Evolutionary conservation across 2,329 filamentous ascomycete species (phyloP), one percentile per base, ranked within the genome.

Genomic region (Trichoderma guizhouense): DNA sequence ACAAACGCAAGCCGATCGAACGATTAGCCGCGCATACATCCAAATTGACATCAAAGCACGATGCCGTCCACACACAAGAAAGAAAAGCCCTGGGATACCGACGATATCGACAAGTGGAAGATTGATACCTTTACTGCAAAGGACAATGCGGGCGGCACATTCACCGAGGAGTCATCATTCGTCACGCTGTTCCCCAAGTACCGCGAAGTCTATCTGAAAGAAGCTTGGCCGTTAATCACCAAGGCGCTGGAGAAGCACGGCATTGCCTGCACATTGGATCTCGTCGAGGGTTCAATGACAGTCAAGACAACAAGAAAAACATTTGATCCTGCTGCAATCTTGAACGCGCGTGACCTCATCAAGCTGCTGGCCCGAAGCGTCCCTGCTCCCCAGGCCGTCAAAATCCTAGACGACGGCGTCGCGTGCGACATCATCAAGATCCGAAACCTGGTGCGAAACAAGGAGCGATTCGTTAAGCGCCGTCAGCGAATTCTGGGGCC

Each of bases 61-160:
- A 94, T 97, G 94, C 94, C 94, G 74, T 96, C 93, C 34, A 97
- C 92, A 75, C 90, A 97, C 83, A 92, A 97, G 74, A 92, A 89
- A 76, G 93, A 97, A 3, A 97, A 97, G 82, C 93, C 94, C 70
- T 97, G 95, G 95, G 95, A 98, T 79, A 97, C 95, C 71, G 95
- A 97, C 74, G 96, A 98, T 79, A 93, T 98, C 75, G 95, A 98
- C 84, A 97, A 98, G 82, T 98, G 94, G 94, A 95, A 94, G 90
- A 85, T 95, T 77, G 94, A 97, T 51, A 84, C 90, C 32, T 98
- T 98, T 84, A 95, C 90, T 55, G 89, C 93, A 63, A 90, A 93
- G 75, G 92, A 98, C 84, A 98, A 98, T 83, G 83, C 85, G 36
- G 93, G 89, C 70, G 96, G 96, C 75, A 92, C 92, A 24, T 97